Conservation (phyloP, 2,329 filamentous ascomycete genomes). For the Orbilia ellipsospora region DNA sequence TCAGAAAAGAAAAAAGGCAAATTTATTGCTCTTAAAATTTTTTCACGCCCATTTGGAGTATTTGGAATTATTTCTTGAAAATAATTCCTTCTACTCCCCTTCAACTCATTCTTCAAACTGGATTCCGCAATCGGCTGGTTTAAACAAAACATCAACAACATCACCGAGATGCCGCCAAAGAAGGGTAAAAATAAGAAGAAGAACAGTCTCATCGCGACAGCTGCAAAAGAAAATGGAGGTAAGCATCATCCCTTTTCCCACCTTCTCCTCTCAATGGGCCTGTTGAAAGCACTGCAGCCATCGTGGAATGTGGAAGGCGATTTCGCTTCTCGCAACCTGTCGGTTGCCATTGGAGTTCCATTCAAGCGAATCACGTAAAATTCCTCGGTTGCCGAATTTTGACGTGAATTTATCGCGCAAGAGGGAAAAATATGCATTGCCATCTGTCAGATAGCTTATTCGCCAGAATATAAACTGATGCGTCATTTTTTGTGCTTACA, state of each 20-base stretch:
- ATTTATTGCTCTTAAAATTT: slow-evolving; percentile 11
- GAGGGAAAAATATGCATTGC: slow-evolving; percentile 44
- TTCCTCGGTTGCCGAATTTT: slow-evolving; percentile 25
- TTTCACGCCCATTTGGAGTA: slow-evolving; percentile 28
- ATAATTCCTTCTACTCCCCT: slow-evolving; percentile 53
- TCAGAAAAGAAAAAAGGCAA: slow-evolving; percentile 3
- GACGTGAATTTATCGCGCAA: slow-evolving; percentile 28
- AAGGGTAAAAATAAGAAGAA: slow-evolving; percentile 45
- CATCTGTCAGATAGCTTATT: slow-evolving; percentile 48
- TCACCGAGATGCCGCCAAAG: slow-evolving; percentile 49
- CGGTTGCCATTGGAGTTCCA: neutral
- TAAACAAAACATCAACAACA: slow-evolving; percentile 43
- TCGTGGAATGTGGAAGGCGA: neutral
- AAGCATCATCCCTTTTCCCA: slow-evolving; percentile 10
- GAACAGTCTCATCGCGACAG: slow-evolving; percentile 35
- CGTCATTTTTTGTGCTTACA: slow-evolving; percentile 37
- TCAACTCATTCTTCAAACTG: slow-evolving; percentile 44
- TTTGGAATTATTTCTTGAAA: slow-evolving; percentile 52
- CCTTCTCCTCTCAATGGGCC: neutral
- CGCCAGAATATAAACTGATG: slow-evolving; percentile 40
- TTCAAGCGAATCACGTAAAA: slow-evolving; percentile 25
- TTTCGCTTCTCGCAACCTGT: slow-evolving; percentile 2
- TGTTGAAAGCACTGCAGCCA: neutral
- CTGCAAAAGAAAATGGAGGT: slow-evolving; percentile 50
- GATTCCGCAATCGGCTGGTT: slow-evolving; percentile 53